Evolutionary conservation across 305 asterid species (phyloP), one percentile per base, ranked within the genome.

Genomic region (Rubia occidens): DNA sequence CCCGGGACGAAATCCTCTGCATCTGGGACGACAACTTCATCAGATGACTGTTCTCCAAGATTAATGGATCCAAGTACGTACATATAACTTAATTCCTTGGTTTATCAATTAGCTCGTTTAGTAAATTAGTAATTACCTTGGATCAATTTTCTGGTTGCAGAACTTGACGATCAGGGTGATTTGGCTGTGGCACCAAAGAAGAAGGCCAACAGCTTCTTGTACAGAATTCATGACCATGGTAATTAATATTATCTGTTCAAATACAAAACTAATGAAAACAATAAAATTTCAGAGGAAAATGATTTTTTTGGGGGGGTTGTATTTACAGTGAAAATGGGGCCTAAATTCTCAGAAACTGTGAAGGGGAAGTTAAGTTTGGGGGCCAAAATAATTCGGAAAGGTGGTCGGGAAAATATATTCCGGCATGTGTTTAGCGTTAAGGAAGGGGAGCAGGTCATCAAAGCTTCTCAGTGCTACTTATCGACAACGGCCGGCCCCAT

Each of bases 361-460:
- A 73, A 73, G 68, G 76, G 76, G 26, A 73, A 73, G 55, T 63
- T 73, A 26, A 73, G 77, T 47, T 11, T 73, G 6, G 77, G 72
- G 18, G 77, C 77, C 0, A 51, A 73, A 18, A 73, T 73, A 11
- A 67, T 67, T 58, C 11, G 6, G 2, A 73, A 67, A 10, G 72
- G 72, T 2, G 77, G 72, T 18, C 64, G 72, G 29, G 72, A 67
- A 51, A 73, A 73, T 11, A 67, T 73, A 3, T 73, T 73, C 68
- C 67, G 37, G 63, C 54, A 60, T 1, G 11, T 45, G 0, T 73
- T 73, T 47, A 63, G 68, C 0, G 62, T 47, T 0, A 26, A 24
- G 35, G 63, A 67, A 0, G 72, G 68, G 6, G 77, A 73, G 44
- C 8, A 60, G 64, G 11, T 72, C 18, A 8, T 66, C 14, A 73